Conservation (phyloP, 176 grass and related monocot species). For the Bolboschoenus planiculmis region DNA sequence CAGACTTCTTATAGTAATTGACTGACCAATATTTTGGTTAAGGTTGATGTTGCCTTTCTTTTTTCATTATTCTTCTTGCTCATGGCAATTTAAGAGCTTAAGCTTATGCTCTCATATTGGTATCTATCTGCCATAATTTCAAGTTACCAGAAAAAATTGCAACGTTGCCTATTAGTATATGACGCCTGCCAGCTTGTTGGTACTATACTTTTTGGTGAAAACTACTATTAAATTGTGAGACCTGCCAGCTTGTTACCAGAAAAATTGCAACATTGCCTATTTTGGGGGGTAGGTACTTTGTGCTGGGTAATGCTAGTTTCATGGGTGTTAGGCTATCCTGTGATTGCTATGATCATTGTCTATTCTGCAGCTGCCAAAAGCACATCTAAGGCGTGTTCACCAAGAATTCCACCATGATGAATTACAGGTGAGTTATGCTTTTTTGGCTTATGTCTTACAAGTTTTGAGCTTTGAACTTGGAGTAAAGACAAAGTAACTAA, state of each 20-base stretch:
- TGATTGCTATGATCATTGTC: constrained; percentile 17
- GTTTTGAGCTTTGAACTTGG: not conserved
- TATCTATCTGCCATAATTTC: not conserved
- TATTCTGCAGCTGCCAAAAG: constrained; percentile 60
- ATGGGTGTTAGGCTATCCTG: not conserved
- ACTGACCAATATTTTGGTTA: not conserved
- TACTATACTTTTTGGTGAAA: not conserved
- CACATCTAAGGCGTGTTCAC: constrained; percentile 74
- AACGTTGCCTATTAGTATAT: not conserved
- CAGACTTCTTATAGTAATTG: not conserved
- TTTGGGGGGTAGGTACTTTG: not conserved
- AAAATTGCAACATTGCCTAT: too few relatives aligned
- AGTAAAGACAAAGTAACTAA: not conserved
- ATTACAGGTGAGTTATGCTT: constrained; percentile 50
- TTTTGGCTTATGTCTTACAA: not conserved
- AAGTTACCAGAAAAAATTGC: not conserved
- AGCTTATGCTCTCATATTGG: not conserved
- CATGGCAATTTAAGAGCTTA: not conserved
- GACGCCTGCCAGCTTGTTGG: not conserved
- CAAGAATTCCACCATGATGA: constrained; percentile 71
- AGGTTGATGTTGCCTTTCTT: not conserved
- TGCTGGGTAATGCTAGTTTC: not conserved
- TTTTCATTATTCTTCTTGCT: not conserved
- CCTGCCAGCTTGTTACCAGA: not conserved
- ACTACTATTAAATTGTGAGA: not conserved